phyloP scores from a whole-genome alignment of 305 asterid species.

The Nicotiana rustica region DNA sequence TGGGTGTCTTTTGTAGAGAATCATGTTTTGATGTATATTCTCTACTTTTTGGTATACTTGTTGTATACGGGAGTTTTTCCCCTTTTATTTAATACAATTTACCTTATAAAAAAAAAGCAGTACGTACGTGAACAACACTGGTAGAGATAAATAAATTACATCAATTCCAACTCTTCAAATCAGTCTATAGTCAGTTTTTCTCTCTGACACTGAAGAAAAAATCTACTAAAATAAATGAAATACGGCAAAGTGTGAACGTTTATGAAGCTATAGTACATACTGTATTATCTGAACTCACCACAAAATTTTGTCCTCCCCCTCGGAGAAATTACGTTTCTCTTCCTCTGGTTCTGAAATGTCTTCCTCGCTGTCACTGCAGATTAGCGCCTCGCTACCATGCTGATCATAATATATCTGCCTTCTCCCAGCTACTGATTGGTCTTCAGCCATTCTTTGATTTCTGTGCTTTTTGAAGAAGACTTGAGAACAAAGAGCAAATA shows the following conservation, averaged over 20 bases:
- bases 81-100: too few relatives aligned
- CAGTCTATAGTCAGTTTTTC: neutral
- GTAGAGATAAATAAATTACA: neutral
- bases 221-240: conserved; percentile 7
- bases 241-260: neutral
- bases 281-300: conserved; percentile 50
- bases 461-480: conserved; percentile 70
- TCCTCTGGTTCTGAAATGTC: conserved; percentile 68
- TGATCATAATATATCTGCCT: conserved; percentile 92
- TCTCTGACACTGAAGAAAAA: conserved; percentile 1
- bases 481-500: conserved; percentile 50
- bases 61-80: too few relatives aligned
- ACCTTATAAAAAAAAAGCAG: too few relatives aligned
- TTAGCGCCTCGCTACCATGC: conserved; percentile 89
- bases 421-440: conserved; percentile 93
- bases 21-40: too few relatives aligned
- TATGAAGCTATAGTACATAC: neutral
- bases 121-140: neutral
- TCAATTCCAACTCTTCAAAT: neutral
- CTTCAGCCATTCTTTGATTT: conserved; percentile 98
- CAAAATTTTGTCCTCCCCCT: conserved; percentile 83
- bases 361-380: conserved; percentile 99
- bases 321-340: conserved; percentile 80
- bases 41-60: too few relatives aligned
- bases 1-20: too few relatives aligned